Conservation (phyloP, 768 basidiomycete genomes). For the Candolleomyces efflorescens region DNA sequence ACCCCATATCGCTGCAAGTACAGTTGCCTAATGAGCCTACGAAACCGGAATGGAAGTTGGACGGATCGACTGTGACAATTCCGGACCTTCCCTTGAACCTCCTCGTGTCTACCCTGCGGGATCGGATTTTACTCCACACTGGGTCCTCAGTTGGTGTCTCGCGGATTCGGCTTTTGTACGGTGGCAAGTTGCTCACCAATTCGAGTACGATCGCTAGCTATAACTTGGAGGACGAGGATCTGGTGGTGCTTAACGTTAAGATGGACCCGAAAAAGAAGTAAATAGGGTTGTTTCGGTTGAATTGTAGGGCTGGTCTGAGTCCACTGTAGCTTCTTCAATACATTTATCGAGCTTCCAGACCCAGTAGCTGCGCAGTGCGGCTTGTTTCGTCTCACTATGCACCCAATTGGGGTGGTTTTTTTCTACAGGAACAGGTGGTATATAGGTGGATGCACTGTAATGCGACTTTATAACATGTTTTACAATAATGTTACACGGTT, state of each 20-base stretch:
- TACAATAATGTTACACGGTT: no score
- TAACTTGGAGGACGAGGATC: slow-evolving; percentile 90
- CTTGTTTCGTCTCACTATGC: no score
- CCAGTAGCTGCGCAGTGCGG: no score
- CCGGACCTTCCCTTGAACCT: slow-evolving; percentile 81
- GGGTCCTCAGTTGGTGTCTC: slow-evolving; percentile 80
- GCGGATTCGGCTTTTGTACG: slow-evolving; percentile 73
- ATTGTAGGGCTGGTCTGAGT: neutral
- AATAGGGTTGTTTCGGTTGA: neutral
- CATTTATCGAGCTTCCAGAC: no score
- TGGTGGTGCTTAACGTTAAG: slow-evolving; percentile 71
- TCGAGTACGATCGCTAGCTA: slow-evolving; percentile 77
- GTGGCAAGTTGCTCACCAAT: slow-evolving; percentile 85
- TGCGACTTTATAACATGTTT: no score
- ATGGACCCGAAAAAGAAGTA: slow-evolving; percentile 67
- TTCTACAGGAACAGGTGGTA: no score
- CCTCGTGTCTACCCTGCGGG: slow-evolving; percentile 84
- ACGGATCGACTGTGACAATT: slow-evolving; percentile 74
- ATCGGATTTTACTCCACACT: slow-evolving; percentile 76
- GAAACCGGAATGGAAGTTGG: slow-evolving; percentile 91
- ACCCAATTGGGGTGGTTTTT: no score
- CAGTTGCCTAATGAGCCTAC: slow-evolving; percentile 80
- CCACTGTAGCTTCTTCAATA: no score
- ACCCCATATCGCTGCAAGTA: slow-evolving; percentile 81
- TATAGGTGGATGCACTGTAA: no score